Evolutionary conservation across 2,329 filamentous ascomycete species (phyloP).

Genomic region (Ceratocystis lukuohia): DNA sequence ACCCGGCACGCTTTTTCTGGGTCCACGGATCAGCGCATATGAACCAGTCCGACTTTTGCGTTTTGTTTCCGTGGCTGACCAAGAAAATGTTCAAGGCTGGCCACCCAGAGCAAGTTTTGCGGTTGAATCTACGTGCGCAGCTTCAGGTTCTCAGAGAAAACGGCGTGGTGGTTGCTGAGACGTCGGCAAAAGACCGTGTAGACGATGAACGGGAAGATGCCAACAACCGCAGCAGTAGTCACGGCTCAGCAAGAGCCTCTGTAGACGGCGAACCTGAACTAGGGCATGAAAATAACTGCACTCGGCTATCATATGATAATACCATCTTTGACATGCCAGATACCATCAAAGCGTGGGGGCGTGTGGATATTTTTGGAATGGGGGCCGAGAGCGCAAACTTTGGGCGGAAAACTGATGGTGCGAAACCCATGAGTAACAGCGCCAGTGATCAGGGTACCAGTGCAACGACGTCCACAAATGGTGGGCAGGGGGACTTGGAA

Average conservation of each 20-base stretch:
- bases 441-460: not conserved
- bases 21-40: constrained; percentile 62
- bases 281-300: constrained; percentile 18
- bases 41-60: constrained; percentile 69
- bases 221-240: constrained; percentile 18
- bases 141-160: constrained; percentile 43
- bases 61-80: constrained; percentile 63
- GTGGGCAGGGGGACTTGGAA: not conserved
- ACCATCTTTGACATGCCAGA: constrained; percentile 36
- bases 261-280: not conserved
- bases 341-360: constrained; percentile 12
- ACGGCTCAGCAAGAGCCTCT: not conserved
- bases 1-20: constrained; percentile 59
- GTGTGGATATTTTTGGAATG: constrained; percentile 16
- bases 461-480: not conserved
- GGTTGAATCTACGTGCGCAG: constrained; percentile 45
- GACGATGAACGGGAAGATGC: constrained; percentile 29
- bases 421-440: not conserved
- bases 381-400: constrained; percentile 17
- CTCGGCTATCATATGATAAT: constrained; percentile 29
- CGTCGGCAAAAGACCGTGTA: constrained; percentile 35
- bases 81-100: constrained; percentile 44
- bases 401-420: constrained; percentile 13
- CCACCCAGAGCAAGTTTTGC: constrained; percentile 44
- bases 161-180: constrained; percentile 36